phyloP scores from a whole-genome alignment of 192 early-diverging fungal genomes.

The Backusella tuberculispora region DNA sequence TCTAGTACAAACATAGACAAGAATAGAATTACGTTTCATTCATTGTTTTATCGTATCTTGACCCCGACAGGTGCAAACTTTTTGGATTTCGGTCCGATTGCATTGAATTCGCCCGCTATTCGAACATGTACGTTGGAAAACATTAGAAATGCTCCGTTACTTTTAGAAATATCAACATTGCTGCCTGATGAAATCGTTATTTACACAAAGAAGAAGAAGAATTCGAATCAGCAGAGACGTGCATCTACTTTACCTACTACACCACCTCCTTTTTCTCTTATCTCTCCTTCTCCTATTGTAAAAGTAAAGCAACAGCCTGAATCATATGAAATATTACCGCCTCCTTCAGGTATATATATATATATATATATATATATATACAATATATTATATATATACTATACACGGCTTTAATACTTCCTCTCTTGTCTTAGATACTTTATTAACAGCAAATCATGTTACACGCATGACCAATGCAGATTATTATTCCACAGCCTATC shows the following conservation, averaged over 20 bases:
- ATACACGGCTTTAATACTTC: not conserved
- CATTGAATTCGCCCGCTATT: slow-evolving; percentile 75
- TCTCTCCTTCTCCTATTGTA: too few species aligned
- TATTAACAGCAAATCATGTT: not conserved
- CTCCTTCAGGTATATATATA: not conserved
- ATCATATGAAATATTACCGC: not conserved
- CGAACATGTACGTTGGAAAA: slow-evolving; percentile 84
- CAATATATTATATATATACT: not conserved
- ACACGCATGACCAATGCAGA: slow-evolving; percentile 5
- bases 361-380: not conserved
- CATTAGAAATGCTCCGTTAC: slow-evolving; percentile 60
- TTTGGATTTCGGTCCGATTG: slow-evolving; percentile 89
- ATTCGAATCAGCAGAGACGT: slow-evolving; percentile 3
- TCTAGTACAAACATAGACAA: slow-evolving; percentile 94
- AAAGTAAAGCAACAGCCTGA: not conserved
- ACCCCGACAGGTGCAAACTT: slow-evolving; percentile 87
- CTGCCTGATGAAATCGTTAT: slow-evolving; percentile 40
- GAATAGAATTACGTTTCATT: slow-evolving; percentile 93
- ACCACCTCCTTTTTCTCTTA: too few species aligned
- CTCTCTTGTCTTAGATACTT: not conserved
- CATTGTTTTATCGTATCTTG: slow-evolving; percentile 89
- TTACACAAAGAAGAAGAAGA: slow-evolving; percentile 38
- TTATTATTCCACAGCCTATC: slow-evolving; percentile 32
- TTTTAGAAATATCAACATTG: slow-evolving; percentile 48
- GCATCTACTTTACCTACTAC: not conserved